Evolutionary conservation across 169 alveolate genomes (phyloP), one percentile per base, ranked within the genome.

Genomic region (Cystoisospora suis): DNA sequence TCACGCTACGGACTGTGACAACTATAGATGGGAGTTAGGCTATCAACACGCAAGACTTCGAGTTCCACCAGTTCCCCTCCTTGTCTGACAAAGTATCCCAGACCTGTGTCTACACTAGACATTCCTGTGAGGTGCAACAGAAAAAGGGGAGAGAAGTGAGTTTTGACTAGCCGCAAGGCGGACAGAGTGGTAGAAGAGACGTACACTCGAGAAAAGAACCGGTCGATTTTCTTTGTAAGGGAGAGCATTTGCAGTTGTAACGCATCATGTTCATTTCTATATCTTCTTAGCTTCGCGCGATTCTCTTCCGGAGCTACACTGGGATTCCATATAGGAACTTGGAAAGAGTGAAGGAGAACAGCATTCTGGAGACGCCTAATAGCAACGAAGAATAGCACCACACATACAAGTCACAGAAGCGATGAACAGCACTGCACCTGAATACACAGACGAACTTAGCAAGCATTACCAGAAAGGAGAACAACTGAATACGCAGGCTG

Each of bases 201-300:
- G 69, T 46, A 77, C 87, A 77, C 47, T 9, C 87, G 70, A 1
- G 87, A 42, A 69, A 77, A 42, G 87, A 45, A 44, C 4, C 69
- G 59, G n/a, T 77, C 87, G 6, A 77, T n/a, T 3, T 38, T 27
- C n/a, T n/a, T 77, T 4, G 70, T 45, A 3, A 77, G 87, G 2
- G 69, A n/a, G 44, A n/a, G 0, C 69, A 36, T 36, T n/a, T 77
- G 87, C 42, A 77, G 59, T 46, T 46, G 40, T 29, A 77, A 69
- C 6, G 87, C 87, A 69, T 77, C 87, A 38, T 77, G 87, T 29
- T 77, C 87, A 40, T 42, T 46, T 20, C 69, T 27, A 69, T 77
- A 77, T 1, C 69, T 34, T 5, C 44, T 27, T 27, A 77, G 59
- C 70, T 46, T 42, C n/a, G 59, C 38, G 38, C 69, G 59, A 36